Conservation (phyloP, 805 yeast genomes). For the Pichia kluyveri region DNA sequence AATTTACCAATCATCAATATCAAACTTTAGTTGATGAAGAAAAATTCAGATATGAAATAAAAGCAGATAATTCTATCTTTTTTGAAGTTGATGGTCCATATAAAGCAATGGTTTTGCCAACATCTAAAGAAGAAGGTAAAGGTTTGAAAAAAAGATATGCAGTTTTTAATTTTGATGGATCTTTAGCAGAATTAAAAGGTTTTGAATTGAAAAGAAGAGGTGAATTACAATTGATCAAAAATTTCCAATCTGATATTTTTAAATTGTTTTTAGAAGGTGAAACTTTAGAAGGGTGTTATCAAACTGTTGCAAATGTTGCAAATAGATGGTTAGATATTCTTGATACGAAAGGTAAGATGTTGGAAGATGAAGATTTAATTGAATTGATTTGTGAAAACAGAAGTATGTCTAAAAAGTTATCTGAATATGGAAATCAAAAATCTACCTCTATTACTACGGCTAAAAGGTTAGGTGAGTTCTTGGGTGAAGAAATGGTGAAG, state of each 20-base stretch:
- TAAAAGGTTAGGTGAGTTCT: constrained; percentile 80
- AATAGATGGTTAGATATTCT: constrained; percentile 93
- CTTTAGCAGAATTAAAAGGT: constrained; percentile 92
- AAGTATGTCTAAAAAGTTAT: constrained; percentile 86
- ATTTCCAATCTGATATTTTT: constrained; percentile 91
- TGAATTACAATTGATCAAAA: constrained; percentile 85
- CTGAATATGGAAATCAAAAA: constrained; percentile 83
- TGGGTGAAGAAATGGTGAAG: constrained; percentile 93
- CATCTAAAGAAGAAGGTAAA: constrained; percentile 95
- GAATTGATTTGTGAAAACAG: constrained; percentile 94
- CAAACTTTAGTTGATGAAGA: constrained; percentile 74
- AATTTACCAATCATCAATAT: constrained; percentile 90
- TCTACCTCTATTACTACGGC: constrained; percentile 97
- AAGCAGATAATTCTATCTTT: constrained; percentile 87
- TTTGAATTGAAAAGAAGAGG: constrained; percentile 96
- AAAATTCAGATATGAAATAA: constrained; percentile 59
- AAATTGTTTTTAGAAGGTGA: constrained; percentile 83
- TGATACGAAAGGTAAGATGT: constrained; percentile 74
- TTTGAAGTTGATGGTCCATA: constrained; percentile 99
- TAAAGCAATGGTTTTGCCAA: constrained; percentile 93
- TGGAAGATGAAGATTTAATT: constrained; percentile 90
- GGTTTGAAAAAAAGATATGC: constrained; percentile 95
- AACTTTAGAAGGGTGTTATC: constrained; percentile 71
- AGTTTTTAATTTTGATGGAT: constrained; percentile 90
- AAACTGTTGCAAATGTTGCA: constrained; percentile 85